Percentiles rank a stretch among this genome's conserved stretches.
These are phyloP conservation scores for Chloranthus sessilifolius DNA, from an alignment of 164 flowering plant genomes.

Conservation along the genomic window DNA sequence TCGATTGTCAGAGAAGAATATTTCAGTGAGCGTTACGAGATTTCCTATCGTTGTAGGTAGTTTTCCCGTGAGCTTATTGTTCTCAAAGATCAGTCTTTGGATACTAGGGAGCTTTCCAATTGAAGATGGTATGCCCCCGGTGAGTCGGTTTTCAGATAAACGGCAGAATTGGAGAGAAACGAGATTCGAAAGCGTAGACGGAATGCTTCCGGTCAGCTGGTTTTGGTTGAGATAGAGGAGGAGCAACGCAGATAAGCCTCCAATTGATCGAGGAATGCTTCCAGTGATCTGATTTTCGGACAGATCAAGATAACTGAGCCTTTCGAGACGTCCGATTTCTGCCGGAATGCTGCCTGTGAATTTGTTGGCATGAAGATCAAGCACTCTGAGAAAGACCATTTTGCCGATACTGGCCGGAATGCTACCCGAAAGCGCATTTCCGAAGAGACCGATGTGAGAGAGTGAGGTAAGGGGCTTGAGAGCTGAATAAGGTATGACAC, in stretches of 20 bases:
- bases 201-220: slow-evolving; percentile 44
- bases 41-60: slow-evolving; percentile 47
- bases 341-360: slow-evolving; percentile 45
- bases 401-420: slow-evolving; percentile 44
- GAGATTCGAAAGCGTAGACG: slow-evolving; percentile 35
- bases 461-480: slow-evolving; percentile 28
- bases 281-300: slow-evolving; percentile 48
- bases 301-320: slow-evolving; percentile 35
- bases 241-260: slow-evolving; percentile 26
- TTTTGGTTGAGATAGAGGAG: slow-evolving; percentile 42
- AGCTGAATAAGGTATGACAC: slow-evolving; percentile 25
- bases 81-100: slow-evolving; percentile 41
- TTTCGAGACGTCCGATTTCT: slow-evolving; percentile 37
- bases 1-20: slow-evolving; percentile 44
- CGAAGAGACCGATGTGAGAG: slow-evolving; percentile 38
- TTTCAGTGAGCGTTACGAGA: slow-evolving; percentile 32
- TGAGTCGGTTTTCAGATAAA: slow-evolving; percentile 46
- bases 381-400: slow-evolving; percentile 20
- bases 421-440: slow-evolving; percentile 36
- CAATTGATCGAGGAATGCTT: slow-evolving; percentile 45
- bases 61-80: slow-evolving; percentile 49
- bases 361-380: slow-evolving; percentile 39
- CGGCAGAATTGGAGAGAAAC: slow-evolving; percentile 28
- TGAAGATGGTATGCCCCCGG: slow-evolving; percentile 43
- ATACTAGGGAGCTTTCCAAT: slow-evolving; percentile 41